Conservation (phyloP, 148 eudicot species). For the Rhododendron kiyosumense region DNA sequence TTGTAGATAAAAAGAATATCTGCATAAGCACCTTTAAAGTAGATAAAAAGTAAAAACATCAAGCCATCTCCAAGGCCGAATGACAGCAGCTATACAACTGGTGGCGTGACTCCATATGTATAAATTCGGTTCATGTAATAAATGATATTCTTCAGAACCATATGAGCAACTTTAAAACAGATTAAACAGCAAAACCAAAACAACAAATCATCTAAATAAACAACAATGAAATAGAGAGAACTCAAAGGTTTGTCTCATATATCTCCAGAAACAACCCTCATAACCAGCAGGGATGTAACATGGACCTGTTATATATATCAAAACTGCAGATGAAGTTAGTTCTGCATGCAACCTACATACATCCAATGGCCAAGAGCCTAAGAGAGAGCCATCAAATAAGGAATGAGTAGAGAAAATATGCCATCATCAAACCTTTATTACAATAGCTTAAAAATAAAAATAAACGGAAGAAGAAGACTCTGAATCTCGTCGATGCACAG, state of each 20-base stretch:
- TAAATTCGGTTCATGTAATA: not conserved
- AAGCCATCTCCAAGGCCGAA: not conserved
- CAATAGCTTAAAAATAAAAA: not conserved
- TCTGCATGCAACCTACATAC: not conserved
- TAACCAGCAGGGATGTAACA: not conserved
- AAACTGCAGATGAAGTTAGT: not conserved
- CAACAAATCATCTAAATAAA: not conserved
- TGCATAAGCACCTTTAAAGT: not conserved
- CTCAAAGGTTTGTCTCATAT: not conserved
- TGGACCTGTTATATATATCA: not conserved
- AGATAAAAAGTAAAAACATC: not conserved
- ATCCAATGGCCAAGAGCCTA: not conserved
- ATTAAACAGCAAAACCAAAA: not conserved
- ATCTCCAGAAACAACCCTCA: not conserved
- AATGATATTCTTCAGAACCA: not conserved
- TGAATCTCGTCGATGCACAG: not conserved
- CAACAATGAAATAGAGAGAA: not conserved
- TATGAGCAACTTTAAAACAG: not conserved
- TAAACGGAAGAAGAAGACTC: not conserved
- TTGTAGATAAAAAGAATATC: not conserved
- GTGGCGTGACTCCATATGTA: not conserved
- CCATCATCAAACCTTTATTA: too few relatives aligned
- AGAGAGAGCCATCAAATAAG: not conserved
- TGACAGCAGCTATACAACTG: not conserved
- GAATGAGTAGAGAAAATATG: not conserved